Evolutionary conservation across 1,284 basidiomycete species (phyloP).

Genomic region (Phenoliferia sp.): DNA sequence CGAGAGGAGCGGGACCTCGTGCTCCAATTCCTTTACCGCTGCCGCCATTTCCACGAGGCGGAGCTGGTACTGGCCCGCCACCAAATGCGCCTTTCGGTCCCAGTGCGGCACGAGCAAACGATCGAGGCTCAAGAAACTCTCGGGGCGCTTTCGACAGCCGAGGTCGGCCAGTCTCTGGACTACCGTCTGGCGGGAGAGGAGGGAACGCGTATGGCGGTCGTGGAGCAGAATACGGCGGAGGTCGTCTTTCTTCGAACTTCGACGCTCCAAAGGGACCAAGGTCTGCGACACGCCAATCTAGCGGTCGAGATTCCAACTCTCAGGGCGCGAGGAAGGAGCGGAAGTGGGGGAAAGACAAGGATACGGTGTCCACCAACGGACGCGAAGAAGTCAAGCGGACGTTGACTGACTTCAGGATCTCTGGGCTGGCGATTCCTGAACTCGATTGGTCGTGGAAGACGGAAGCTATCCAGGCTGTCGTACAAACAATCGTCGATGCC

Average conservation of each 20-base stretch:
- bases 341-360: conserved; percentile 21
- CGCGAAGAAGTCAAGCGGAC: conserved; percentile 66
- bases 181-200: background rate
- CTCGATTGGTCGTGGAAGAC: conserved; percentile 47
- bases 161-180: background rate
- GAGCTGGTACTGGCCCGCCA: background rate
- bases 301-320: background rate
- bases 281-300: background rate
- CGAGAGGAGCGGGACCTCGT: background rate
- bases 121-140: background rate
- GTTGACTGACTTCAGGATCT: conserved; percentile 91
- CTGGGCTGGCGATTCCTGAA: conserved; percentile 68
- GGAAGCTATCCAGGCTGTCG: conserved; percentile 52
- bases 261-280: conserved; percentile 19
- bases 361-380: background rate
- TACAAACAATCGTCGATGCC: conserved; percentile 44
- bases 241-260: background rate
- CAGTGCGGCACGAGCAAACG: background rate
- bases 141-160: background rate
- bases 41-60: conserved; percentile 3
- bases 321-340: conserved; percentile 16
- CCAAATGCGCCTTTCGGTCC: background rate
- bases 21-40: background rate
- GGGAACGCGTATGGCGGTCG: conserved; percentile 1
- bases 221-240: background rate